phyloP scores from a whole-genome alignment of 1,139 yeast species.

The Pneumocystis carinii region DNA sequence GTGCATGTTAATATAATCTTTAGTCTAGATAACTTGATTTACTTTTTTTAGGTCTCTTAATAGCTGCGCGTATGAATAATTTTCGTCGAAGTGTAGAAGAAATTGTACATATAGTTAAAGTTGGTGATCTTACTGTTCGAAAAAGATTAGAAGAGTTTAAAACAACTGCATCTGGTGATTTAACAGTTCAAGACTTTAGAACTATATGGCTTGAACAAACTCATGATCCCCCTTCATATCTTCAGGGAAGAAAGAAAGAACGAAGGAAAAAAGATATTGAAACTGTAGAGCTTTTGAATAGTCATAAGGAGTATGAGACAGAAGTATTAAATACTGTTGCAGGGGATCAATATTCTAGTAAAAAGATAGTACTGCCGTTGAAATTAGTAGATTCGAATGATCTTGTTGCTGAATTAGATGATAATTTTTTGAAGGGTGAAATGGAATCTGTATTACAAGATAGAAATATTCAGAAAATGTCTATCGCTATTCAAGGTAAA shows the following conservation, averaged over 20 bases:
- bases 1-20: slow-evolving; percentile 47
- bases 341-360: not conserved
- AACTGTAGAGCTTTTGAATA: slow-evolving; percentile 16
- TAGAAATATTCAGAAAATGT: slow-evolving; percentile 17
- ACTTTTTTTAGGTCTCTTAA: slow-evolving; percentile 29
- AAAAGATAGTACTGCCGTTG: not conserved
- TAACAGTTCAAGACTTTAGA: slow-evolving; percentile 64
- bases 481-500: slow-evolving; percentile 13
- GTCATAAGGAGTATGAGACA: slow-evolving; percentile 13
- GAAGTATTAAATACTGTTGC: slow-evolving; percentile 14
- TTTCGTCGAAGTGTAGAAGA: slow-evolving; percentile 83
- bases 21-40: not conserved
- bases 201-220: slow-evolving; percentile 32
- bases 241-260: slow-evolving; percentile 32
- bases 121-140: slow-evolving; percentile 86
- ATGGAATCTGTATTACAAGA: slow-evolving; percentile 18
- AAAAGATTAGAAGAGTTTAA: slow-evolving; percentile 78
- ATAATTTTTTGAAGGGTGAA: slow-evolving; percentile 1
- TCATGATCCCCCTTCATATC: slow-evolving; percentile 73
- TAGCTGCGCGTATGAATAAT: slow-evolving; percentile 95
- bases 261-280: slow-evolving; percentile 25
- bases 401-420: slow-evolving; percentile 9
- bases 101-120: slow-evolving; percentile 87
- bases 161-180: slow-evolving; percentile 54
- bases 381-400: not conserved